phyloP scores from a whole-genome alignment of 345 rosid genomes.

The Brassica incana region DNA sequence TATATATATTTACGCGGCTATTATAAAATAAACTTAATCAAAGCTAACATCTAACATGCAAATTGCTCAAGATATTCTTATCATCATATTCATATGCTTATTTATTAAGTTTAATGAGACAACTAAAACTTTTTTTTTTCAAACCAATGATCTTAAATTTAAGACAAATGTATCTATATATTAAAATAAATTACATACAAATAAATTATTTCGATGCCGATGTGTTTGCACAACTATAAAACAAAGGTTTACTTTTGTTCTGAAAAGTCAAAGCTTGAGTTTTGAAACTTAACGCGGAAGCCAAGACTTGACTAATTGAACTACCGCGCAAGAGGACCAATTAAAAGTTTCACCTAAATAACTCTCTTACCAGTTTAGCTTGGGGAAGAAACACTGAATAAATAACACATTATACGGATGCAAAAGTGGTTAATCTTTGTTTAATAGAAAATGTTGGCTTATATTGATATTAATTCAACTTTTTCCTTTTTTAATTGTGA shows the following conservation, averaged over 20 bases:
- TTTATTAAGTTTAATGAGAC: neutral
- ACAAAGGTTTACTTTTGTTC: neutral
- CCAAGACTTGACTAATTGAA: slow-evolving; percentile 7
- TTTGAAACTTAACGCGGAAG: slow-evolving; percentile 25
- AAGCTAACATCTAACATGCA: neutral
- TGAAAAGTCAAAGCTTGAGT: slow-evolving; percentile 12
- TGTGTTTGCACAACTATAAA: neutral
- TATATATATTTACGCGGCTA: no score
- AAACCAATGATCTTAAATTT: neutral
- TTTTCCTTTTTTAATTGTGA: neutral
- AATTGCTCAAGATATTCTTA: neutral
- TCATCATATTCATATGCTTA: neutral
- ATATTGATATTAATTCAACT: neutral
- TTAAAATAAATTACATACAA: neutral
- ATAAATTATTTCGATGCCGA: neutral
- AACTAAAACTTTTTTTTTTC: neutral
- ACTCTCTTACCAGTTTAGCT: neutral
- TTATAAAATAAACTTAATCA: no score
- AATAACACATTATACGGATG: neutral
- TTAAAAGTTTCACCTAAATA: slow-evolving; percentile 20
- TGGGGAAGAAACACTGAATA: neutral
- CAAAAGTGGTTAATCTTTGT: neutral
- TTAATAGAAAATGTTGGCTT: neutral
- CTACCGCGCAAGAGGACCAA: neutral
- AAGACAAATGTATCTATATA: neutral